A percentile compares a stretch with the other conserved stretches of the same genome.
phyloP scores from a whole-genome alignment of 2,329 filamentous ascomycete genomes.

The Penicillium sp. region DNA sequence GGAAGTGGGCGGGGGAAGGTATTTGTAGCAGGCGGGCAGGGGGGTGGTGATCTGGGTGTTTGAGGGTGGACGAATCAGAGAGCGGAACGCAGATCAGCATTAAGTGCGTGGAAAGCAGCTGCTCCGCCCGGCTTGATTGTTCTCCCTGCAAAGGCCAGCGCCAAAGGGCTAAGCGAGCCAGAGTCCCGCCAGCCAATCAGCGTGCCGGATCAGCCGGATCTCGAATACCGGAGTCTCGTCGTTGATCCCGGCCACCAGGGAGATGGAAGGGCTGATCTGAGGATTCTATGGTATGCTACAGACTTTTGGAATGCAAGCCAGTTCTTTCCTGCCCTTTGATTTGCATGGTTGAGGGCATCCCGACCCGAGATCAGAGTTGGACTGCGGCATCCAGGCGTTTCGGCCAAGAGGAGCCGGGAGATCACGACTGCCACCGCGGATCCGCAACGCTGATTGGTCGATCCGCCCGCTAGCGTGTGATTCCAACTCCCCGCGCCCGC shows the following conservation, averaged over 20 bases:
- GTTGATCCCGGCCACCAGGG: slow-evolving; percentile 38
- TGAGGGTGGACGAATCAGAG: slow-evolving; percentile 18
- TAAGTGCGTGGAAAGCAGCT: slow-evolving; percentile 35
- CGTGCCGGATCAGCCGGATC: slow-evolving; percentile 37
- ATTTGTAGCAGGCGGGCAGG: slow-evolving; percentile 40
- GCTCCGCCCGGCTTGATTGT: slow-evolving; percentile 24
- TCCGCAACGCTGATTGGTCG: slow-evolving; percentile 38
- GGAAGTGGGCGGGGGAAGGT: slow-evolving; percentile 39
- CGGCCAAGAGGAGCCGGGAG: slow-evolving; percentile 27
- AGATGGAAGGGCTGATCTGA: slow-evolving; percentile 17
- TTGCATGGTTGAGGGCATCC: slow-evolving; percentile 16
- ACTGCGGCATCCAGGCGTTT: slow-evolving; percentile 24
- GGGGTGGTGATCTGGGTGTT: slow-evolving; percentile 36
- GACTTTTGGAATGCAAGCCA: slow-evolving; percentile 17
- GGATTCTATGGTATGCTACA: slow-evolving; percentile 14
- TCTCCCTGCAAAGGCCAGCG: too few relatives aligned
- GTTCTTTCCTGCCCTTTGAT: slow-evolving; percentile 10
- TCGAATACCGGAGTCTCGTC: slow-evolving; percentile 26
- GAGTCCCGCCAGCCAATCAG: slow-evolving; percentile 34
- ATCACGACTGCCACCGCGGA: slow-evolving; percentile 29
- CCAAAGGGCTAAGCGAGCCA: slow-evolving; percentile 35
- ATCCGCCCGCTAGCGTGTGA: slow-evolving; percentile 37
- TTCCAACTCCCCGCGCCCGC: slow-evolving; percentile 32
- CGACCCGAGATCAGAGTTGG: slow-evolving; percentile 27
- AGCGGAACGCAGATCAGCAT: slow-evolving; percentile 24